Evolutionary conservation across 2,329 filamentous ascomycete genomes (phyloP).

Genomic region (Magnaporthiopsis rhizophila): DNA sequence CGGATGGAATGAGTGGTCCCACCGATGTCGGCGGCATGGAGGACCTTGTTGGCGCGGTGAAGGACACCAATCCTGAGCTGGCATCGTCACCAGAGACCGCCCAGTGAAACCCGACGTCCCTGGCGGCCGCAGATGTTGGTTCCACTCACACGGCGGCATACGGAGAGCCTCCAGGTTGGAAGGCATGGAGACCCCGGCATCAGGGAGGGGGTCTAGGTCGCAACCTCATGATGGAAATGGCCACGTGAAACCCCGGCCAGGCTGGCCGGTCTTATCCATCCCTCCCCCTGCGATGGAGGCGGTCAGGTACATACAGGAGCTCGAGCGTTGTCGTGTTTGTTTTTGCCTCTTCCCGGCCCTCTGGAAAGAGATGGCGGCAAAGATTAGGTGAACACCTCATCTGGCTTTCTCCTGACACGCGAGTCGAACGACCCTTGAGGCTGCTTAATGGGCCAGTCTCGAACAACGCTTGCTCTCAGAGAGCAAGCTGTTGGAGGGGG

Average conservation of each 20-base stretch:
- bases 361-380: neutral
- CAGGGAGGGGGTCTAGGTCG: neutral
- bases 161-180: neutral
- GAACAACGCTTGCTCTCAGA: neutral
- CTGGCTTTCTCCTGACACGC: neutral
- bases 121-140: neutral
- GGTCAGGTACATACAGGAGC: neutral
- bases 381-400: neutral
- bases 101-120: neutral
- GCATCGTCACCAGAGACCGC: neutral
- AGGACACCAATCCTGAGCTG: constrained; percentile 9
- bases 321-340: neutral
- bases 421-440: neutral
- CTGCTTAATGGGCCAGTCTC: neutral
- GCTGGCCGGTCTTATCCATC: neutral
- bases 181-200: neutral
- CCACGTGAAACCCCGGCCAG: neutral
- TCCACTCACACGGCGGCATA: neutral
- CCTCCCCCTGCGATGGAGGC: too few species aligned
- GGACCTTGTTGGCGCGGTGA: constrained; percentile 47
- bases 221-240: neutral
- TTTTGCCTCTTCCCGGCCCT: neutral
- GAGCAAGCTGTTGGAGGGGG: neutral
- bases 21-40: constrained; percentile 56
- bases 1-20: constrained; percentile 62